Evolutionary conservation across 768 basidiomycete species (phyloP).

Genomic region (Strobilomyces dryophilus): DNA sequence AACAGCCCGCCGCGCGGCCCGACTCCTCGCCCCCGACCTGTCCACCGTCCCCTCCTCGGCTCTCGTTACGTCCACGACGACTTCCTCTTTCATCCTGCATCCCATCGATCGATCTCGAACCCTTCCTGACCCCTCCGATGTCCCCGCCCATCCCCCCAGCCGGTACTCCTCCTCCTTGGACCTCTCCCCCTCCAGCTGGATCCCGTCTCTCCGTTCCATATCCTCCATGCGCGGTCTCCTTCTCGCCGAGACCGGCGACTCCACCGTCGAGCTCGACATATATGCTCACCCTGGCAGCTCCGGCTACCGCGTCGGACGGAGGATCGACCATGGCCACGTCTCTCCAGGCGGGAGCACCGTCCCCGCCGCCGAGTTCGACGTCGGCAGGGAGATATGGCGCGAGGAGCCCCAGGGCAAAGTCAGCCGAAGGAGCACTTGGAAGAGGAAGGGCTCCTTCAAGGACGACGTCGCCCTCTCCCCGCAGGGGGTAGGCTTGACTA

Average conservation of each 20-base stretch:
- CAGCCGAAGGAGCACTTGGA: slow-evolving; percentile 15
- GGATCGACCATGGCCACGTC: slow-evolving; percentile 32
- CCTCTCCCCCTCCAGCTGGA: slow-evolving; percentile 6
- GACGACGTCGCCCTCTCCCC: slow-evolving; percentile 2
- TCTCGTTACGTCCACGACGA: slow-evolving; percentile 20
- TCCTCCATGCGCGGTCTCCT: slow-evolving; percentile 45
- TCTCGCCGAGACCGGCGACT: slow-evolving; percentile 44
- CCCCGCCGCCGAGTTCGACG: slow-evolving; percentile 10
- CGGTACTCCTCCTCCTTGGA: slow-evolving; percentile 7
- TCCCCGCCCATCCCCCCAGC: slow-evolving; percentile 10
- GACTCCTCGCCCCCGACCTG: slow-evolving; percentile 16
- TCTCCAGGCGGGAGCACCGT: slow-evolving; percentile 29
- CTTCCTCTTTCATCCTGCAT: slow-evolving; percentile 23
- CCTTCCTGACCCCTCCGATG: slow-evolving; percentile 17
- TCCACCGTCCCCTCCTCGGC: slow-evolving; percentile 28
- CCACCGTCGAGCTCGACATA: slow-evolving; percentile 43
- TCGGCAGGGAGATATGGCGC: slow-evolving; percentile 22
- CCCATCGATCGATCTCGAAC: slow-evolving; percentile 13
- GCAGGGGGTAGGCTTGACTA: slow-evolving; percentile 31
- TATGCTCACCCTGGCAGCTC: slow-evolving; percentile 32
- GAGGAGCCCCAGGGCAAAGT: slow-evolving; percentile 8
- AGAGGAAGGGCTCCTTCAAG: slow-evolving; percentile 6
- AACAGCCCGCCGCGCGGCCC: background rate
- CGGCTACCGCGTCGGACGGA: slow-evolving; percentile 38
- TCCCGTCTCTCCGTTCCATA: slow-evolving; percentile 31